These are phyloP conservation scores for Zalaria obscura DNA, from an alignment of 2,329 filamentous ascomycete genomes.

Conservation along the genomic window DNA sequence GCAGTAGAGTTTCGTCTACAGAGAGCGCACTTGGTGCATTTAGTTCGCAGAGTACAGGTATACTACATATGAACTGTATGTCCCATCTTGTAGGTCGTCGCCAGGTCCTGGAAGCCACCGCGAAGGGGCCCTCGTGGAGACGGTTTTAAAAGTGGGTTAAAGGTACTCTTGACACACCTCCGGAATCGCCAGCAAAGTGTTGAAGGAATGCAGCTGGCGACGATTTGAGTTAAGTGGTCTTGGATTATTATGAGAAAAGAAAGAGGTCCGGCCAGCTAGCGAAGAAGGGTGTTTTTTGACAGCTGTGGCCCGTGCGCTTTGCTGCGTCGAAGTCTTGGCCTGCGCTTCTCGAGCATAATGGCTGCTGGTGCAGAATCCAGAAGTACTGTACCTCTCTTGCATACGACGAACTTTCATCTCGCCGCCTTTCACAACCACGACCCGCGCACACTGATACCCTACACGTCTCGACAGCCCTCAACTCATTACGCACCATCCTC, in stretches of 20 bases:
- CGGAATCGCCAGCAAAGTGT: constrained; percentile 56
- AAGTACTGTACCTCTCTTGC: not conserved
- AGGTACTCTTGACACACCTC: constrained; percentile 56
- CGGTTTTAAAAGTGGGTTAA: constrained; percentile 64
- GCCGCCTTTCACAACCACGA: not conserved
- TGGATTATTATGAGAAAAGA: constrained; percentile 31
- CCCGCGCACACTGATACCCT: not conserved
- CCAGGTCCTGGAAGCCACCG: constrained; percentile 48
- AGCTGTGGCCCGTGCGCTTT: constrained; percentile 2
- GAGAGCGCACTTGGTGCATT: not conserved
- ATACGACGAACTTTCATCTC: constrained; percentile 1
- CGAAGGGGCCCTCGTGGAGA: constrained; percentile 55
- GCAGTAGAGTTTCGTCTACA: not conserved
- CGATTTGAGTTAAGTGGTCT: constrained; percentile 65
- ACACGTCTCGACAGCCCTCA: not conserved
- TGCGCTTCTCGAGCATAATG: too few relatives aligned
- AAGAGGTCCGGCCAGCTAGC: constrained; percentile 8
- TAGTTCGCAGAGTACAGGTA: not conserved
- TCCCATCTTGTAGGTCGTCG: constrained; percentile 55
- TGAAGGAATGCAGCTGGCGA: constrained; percentile 39
- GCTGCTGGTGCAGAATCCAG: too few relatives aligned
- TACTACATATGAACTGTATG: constrained; percentile 23
- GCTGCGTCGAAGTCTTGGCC: not conserved
- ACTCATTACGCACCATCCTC: not conserved
- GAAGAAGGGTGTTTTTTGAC: constrained; percentile 1